These are phyloP conservation scores for Nitzschia palea DNA, from an alignment of 108 stramenopile genomes.

Conservation along the genomic window DNA sequence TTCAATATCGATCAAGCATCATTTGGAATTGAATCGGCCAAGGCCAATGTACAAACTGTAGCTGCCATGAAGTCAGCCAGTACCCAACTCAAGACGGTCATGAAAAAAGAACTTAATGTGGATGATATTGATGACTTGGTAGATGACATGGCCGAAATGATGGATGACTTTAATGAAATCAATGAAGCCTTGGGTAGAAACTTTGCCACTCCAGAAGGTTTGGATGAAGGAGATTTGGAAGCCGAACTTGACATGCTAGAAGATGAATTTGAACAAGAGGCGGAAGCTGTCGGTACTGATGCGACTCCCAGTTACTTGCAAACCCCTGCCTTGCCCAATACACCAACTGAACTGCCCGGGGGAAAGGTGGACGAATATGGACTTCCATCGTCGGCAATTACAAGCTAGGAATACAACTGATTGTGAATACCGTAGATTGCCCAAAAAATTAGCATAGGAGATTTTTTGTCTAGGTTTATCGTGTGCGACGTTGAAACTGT, in stretches of 20 bases:
- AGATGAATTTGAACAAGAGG: constrained; percentile 91
- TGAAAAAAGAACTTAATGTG: constrained; percentile 91
- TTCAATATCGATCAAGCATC: constrained; percentile 97
- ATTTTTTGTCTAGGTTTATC: too few species aligned
- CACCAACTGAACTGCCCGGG: constrained; percentile 38
- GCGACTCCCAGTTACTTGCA: constrained; percentile 70
- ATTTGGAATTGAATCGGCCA: constrained; percentile 94
- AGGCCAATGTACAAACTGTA: constrained; percentile 91
- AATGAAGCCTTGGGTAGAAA: constrained; percentile 93
- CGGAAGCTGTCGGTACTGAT: constrained; percentile 32
- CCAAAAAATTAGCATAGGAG: too few species aligned
- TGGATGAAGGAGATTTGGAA: constrained; percentile 97
- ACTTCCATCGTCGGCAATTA: constrained; percentile 42
- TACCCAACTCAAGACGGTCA: constrained; percentile 77
- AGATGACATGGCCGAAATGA: constrained; percentile 70
- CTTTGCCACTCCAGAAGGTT: constrained; percentile 92
- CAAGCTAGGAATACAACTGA: constrained; percentile 33
- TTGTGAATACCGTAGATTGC: too few species aligned
- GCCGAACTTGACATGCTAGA: constrained; percentile 95
- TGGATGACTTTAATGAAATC: constrained; percentile 87
- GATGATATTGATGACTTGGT: constrained; percentile 93
- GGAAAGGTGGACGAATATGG: constrained; percentile 57
- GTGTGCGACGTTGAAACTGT: too few species aligned
- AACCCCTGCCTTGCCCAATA: constrained; percentile 40
- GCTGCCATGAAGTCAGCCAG: constrained; percentile 95